A percentile compares a stretch with the other conserved stretches of the same genome.
phyloP scores from a whole-genome alignment of 306 rosid species.

The Castanea crenata region DNA sequence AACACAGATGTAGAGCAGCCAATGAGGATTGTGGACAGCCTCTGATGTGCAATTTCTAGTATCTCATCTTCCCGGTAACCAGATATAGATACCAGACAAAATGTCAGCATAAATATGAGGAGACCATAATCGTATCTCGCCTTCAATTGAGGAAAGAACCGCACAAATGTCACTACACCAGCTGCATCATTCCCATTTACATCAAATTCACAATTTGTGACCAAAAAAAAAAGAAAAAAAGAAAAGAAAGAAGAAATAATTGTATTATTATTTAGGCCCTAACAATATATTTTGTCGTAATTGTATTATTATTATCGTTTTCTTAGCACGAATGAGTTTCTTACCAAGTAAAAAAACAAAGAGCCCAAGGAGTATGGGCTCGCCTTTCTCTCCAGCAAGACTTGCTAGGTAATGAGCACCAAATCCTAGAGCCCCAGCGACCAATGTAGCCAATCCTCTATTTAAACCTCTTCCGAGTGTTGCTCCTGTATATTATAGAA shows the following conservation, averaged over 20 bases:
- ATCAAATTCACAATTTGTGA: neutral
- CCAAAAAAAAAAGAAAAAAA: too few species aligned
- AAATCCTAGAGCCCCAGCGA: constrained; percentile 29
- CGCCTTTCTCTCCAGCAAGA: constrained; percentile 3
- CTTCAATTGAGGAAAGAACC: constrained; percentile 25
- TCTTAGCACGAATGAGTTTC: neutral
- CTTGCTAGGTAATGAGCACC: constrained; percentile 19
- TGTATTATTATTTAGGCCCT: too few species aligned
- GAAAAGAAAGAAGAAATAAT: too few species aligned
- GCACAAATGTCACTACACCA: constrained; percentile 12
- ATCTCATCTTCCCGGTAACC: constrained; percentile 24
- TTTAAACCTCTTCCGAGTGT: constrained; percentile 35
- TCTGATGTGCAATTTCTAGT: neutral
- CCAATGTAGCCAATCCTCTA: constrained; percentile 30
- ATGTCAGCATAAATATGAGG: constrained; percentile 19
- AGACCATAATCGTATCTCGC: constrained; percentile 28
- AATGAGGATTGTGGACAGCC: constrained; percentile 1
- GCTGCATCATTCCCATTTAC: neutral
- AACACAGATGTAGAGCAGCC: constrained; percentile 2
- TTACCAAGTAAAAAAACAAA: constrained; percentile 22
- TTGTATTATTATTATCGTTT: neutral
- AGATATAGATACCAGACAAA: constrained; percentile 23
- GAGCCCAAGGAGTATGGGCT: constrained; percentile 20
- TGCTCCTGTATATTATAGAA: constrained; percentile 26
- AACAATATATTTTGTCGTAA: too few species aligned